Base-by-base conservation (phyloP, 495 filamentous ascomycete species). In the Penicillium soppii region DNA sequence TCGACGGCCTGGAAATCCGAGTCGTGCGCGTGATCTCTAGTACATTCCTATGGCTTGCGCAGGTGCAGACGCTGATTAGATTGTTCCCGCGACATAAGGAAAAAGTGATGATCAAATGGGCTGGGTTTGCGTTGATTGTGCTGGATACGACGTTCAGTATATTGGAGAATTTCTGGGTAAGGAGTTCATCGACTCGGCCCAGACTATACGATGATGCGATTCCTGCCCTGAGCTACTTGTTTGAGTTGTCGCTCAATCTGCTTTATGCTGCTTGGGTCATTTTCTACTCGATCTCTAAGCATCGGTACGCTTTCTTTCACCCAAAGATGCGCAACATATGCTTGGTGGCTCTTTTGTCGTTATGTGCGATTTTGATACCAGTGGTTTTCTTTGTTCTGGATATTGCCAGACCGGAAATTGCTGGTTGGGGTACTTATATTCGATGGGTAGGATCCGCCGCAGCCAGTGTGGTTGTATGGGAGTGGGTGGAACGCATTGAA, bases 401-500 rank as follows among this genome's bases (percentile, higher is more conserved):
- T 66, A 92, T 98, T 36, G 85, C 88, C 10, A 85, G 92, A 57
- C 86, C 90, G 8, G 82, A 88, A 39, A 84, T 96, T 40, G 90
- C 89, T 22, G 91, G 90, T 13, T 98, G 94, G 94, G 95, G 94
- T 58, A 94, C 95, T 54, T 98, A 97, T 61, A 90, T 97, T 43
- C 77, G 94, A 58, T 98, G 95, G 94, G 95, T 97, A 36, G 95
- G 94, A 25, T 94, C 95, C 1, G 91, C 92, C 0, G 91, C 91
- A 2, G 95, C 94, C 7, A 96, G 91, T 71, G 94, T 97, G 16
- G 88, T 97, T 13, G 94, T 98, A 1, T 98, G 94, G 94, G 94
- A 98, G 68, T 98, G 94, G 94, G 94, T 98, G 15, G 94, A 98
- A 66, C 81, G 95, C n/a, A 98, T 98, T 45, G 94, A 98, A 66